A percentile compares a stretch with the other conserved stretches of the same genome.
These are phyloP conservation scores for Cladophialophora psammophila DNA, from an alignment of 2,329 filamentous ascomycete species.

Conservation along the genomic window DNA sequence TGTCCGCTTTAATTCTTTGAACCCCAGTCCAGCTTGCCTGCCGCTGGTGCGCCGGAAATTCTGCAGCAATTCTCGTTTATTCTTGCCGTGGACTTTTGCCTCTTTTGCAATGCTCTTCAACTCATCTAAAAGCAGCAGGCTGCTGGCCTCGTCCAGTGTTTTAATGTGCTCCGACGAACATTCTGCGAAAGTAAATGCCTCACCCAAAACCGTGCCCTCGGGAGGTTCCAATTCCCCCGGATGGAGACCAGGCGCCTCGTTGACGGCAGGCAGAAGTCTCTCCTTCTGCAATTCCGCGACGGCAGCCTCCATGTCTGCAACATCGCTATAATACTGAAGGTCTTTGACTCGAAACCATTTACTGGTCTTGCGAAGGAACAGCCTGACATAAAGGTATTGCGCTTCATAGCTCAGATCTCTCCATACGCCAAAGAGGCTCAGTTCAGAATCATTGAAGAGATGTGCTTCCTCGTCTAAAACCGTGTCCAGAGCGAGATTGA, in stretches of 20 bases:
- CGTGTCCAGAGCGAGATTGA: slow-evolving; percentile 88
- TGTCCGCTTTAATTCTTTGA: slow-evolving; percentile 70
- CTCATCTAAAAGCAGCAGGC: slow-evolving; percentile 84
- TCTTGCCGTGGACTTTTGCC: slow-evolving; percentile 84
- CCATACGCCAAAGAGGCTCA: slow-evolving; percentile 79
- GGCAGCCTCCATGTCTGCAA: slow-evolving; percentile 74
- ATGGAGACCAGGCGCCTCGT: slow-evolving; percentile 44
- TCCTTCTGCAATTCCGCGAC: slow-evolving; percentile 68
- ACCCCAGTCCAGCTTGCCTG: slow-evolving; percentile 77
- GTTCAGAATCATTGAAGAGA: slow-evolving; percentile 82
- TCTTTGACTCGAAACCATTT: slow-evolving; percentile 85
- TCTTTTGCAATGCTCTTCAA: slow-evolving; percentile 85
- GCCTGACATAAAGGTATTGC: slow-evolving; percentile 88
- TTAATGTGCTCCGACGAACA: slow-evolving; percentile 75
- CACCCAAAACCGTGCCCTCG: slow-evolving; percentile 58
- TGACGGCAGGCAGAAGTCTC: slow-evolving; percentile 61
- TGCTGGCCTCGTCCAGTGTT: slow-evolving; percentile 81
- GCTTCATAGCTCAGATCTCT: slow-evolving; percentile 76
- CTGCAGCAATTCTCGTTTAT: slow-evolving; percentile 78
- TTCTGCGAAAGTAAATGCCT: slow-evolving; percentile 80
- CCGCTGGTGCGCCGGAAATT: slow-evolving; percentile 77
- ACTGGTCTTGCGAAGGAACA: slow-evolving; percentile 91
- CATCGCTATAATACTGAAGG: slow-evolving; percentile 81
- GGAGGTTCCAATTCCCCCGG: slow-evolving; percentile 60
- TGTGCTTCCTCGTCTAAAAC: slow-evolving; percentile 89